Evolutionary conservation across 2,329 filamentous ascomycete genomes (phyloP).

Genomic region (Dryadomyces quercivorus): DNA sequence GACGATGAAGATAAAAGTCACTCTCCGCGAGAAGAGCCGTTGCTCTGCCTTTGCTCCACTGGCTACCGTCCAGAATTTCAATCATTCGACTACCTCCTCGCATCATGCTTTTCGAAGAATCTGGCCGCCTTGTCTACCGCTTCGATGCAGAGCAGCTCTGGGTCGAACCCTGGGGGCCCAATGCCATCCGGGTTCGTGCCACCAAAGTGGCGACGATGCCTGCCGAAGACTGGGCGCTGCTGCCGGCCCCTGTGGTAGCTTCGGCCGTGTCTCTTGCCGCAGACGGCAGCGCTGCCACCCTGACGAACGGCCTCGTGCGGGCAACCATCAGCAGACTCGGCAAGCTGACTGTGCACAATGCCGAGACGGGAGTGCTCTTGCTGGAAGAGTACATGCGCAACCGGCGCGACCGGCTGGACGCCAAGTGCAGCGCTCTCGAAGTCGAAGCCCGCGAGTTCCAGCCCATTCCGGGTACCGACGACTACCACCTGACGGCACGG

Average conservation of each 20-base stretch:
- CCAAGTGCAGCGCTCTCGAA: slow-evolving; percentile 44
- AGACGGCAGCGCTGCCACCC: slow-evolving; percentile 20
- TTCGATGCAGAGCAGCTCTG: slow-evolving; percentile 10
- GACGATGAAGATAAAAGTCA: too few relatives aligned
- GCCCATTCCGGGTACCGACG: slow-evolving; percentile 31
- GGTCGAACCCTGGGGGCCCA: slow-evolving; percentile 34
- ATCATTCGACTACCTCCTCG: slow-evolving; percentile 11
- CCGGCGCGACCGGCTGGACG: slow-evolving; percentile 36
- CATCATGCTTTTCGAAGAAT: slow-evolving; percentile 3
- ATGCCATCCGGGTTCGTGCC: slow-evolving; percentile 33
- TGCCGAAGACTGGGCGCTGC: slow-evolving; percentile 27
- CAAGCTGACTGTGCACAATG: slow-evolving; percentile 35
- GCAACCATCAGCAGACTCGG: slow-evolving; percentile 32
- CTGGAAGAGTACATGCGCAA: slow-evolving; percentile 42
- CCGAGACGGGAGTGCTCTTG: slow-evolving; percentile 24
- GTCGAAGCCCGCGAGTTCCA: slow-evolving; percentile 47
- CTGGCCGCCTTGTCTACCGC: slow-evolving; percentile 11
- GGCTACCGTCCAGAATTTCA: neutral
- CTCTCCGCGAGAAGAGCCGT: too few relatives aligned
- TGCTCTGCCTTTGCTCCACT: too few relatives aligned
- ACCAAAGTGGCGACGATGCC: slow-evolving; percentile 26
- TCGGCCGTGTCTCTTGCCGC: slow-evolving; percentile 8
- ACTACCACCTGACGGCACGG: slow-evolving; percentile 44
- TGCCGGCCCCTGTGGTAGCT: neutral
- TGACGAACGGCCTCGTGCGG: slow-evolving; percentile 35